Evolutionary conservation across 345 rosid genomes (phyloP).

Genomic region (Arabidopsis arenosa): DNA sequence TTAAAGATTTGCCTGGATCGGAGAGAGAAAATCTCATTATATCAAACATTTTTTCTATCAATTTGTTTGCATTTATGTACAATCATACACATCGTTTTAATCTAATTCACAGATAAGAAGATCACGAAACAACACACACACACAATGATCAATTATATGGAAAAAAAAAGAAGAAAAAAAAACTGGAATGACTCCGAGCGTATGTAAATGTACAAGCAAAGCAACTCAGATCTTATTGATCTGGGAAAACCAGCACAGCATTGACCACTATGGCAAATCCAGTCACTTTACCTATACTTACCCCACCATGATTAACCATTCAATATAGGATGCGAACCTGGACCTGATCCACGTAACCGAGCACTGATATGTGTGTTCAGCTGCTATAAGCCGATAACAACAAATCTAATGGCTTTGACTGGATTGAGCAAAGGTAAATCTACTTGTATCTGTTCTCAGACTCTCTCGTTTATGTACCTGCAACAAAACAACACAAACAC

Average conservation of each 20-base stretch:
- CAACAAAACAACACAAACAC: conserved; percentile 11
- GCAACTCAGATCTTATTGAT: background rate
- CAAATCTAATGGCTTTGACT: conserved; percentile 37
- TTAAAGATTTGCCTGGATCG: conserved; percentile 1
- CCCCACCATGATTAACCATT: conserved; percentile 20
- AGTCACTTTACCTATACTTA: conserved; percentile 8
- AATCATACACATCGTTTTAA: background rate
- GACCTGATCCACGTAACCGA: conserved; percentile 23
- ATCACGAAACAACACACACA: conserved; percentile 24
- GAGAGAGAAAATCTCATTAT: background rate
- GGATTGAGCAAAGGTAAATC: conserved; percentile 32
- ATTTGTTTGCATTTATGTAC: conserved; percentile 18
- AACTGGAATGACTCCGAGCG: conserved; percentile 6
- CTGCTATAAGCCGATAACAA: background rate
- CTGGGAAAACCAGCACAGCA: background rate
- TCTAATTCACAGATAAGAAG: conserved; percentile 1
- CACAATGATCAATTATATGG: conserved; percentile 23
- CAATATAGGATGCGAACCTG: conserved; percentile 32
- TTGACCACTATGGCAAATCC: conserved; percentile 4
- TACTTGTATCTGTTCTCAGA: conserved; percentile 30
- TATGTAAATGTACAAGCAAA: conserved; percentile 34
- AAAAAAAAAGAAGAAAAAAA: background rate
- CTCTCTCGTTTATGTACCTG: conserved; percentile 38
- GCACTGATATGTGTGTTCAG: conserved; percentile 26
- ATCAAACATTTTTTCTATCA: conserved; percentile 1